phyloP scores from a whole-genome alignment of 108 stramenopile genomes.

The Seminavis robusta region DNA sequence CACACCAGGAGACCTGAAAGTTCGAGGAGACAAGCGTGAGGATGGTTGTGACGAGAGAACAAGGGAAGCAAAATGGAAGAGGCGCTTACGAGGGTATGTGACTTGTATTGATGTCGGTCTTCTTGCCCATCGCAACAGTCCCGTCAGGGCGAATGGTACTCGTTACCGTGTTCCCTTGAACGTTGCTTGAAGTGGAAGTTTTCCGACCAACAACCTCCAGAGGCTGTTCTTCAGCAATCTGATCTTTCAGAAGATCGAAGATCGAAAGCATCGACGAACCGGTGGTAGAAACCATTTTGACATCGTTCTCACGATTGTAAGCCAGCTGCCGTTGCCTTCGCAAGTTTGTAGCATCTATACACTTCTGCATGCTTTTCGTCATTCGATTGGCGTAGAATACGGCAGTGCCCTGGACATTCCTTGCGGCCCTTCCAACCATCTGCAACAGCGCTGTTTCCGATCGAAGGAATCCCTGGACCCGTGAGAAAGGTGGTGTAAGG shows the following conservation, averaged over 20 bases:
- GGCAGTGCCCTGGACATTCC: conserved; percentile 57
- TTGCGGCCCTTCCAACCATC: conserved; percentile 73
- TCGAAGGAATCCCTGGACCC: conserved; percentile 69
- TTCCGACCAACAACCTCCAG: conserved; percentile 1
- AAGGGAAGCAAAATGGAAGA: no score
- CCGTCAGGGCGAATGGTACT: no score
- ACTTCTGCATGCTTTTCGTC: conserved; percentile 61
- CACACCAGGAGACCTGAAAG: conserved; percentile 59
- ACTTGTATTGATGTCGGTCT: conserved; percentile 25
- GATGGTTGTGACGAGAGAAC: no score
- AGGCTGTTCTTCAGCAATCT: conserved; percentile 31
- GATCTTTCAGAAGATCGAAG: conserved; percentile 61
- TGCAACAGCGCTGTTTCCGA: conserved; percentile 74
- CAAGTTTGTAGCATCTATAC: conserved; percentile 52
- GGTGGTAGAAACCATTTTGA: conserved; percentile 32
- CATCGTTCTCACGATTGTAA: conserved; percentile 40
- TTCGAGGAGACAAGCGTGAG: no score
- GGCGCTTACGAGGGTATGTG: no score
- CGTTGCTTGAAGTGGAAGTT: no score
- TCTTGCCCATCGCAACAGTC: not conserved
- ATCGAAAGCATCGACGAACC: conserved; percentile 52
- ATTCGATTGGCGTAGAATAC: conserved; percentile 70
- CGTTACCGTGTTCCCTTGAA: no score
- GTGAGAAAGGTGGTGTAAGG: no score
- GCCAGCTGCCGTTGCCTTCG: conserved; percentile 42